Base-by-base conservation (phyloP, 2,329 filamentous ascomycete species). In the Emergomyces pasteurianus region DNA sequence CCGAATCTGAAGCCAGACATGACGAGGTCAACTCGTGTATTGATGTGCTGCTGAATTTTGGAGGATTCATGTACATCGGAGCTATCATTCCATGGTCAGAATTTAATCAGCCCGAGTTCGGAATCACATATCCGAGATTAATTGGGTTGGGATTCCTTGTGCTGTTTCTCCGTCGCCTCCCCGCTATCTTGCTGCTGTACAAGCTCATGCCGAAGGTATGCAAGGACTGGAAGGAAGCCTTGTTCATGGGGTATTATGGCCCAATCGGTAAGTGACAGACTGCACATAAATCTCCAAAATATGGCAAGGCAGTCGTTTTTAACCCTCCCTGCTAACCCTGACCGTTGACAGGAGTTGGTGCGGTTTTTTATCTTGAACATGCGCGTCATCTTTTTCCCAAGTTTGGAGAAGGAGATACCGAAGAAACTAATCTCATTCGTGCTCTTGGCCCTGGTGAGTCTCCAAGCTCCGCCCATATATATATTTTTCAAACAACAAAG, bases 21-120 rank as follows among this genome's bases (percentile, higher is more conserved):
- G 83, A 86, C 61, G 81, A 84, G 54, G 82, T 86, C 65, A 86
- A 86, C 67, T 76, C 78, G 1, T 79, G 78, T 43, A 75, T 86
- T 14, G 82, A 85, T 58, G 79, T 83, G 0, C 68, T 85, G 0
- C 74, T 86, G 57, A 86, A 85, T 67, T 83, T 84, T 65, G 81
- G 78, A 8, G 81, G 80, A 23, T 85, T 85, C 69, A 81, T 84
- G 73, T 85, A 82, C 62, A 75, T 85, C 50, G 83, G 83, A 0
- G 75, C 77, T 5, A 75, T 80, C 54, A 75, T 85, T 58, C 83
- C 82, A 0, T 85, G 82, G 82, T 61, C 67, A 2, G 72, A 82
- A 50, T 83, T 85, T 67, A 73, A 82, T 58, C 74, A 79, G 54
- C 80, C 81, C 0, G 72, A 74, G 0, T 82, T 80, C 0, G 83